phyloP scores from a whole-genome alignment of 2,329 filamentous ascomycete genomes.

The Colletotrichum viniferum region DNA sequence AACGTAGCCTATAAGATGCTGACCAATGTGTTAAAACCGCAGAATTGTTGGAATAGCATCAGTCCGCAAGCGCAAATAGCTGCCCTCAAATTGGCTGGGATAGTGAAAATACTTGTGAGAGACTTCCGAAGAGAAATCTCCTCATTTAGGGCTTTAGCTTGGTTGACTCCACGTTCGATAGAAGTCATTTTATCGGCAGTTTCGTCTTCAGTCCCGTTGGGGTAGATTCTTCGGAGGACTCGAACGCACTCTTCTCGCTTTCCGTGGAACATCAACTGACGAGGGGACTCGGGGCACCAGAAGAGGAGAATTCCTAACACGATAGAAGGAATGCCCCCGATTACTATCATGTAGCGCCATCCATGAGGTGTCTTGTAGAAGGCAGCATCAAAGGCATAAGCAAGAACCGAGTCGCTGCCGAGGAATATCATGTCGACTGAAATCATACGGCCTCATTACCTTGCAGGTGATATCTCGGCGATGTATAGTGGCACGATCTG shows the following conservation, averaged over 20 bases:
- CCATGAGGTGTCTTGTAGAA: slow-evolving; percentile 34
- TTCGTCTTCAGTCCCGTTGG: slow-evolving; percentile 23
- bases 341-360: slow-evolving; percentile 22
- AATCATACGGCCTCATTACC: slow-evolving; percentile 28
- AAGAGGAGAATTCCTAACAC: slow-evolving; percentile 20
- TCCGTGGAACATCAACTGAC: slow-evolving; percentile 27
- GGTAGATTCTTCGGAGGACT: neutral
- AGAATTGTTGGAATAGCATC: slow-evolving; percentile 42
- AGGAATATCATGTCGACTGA: slow-evolving; percentile 27
- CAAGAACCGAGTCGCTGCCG: slow-evolving; percentile 23
- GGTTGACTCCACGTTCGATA: neutral
- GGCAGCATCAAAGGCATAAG: slow-evolving; percentile 32
- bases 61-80: slow-evolving; percentile 44
- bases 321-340: slow-evolving; percentile 23
- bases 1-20: rapidly evolving
- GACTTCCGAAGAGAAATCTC: slow-evolving; percentile 18
- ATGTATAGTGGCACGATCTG: slow-evolving; percentile 25
- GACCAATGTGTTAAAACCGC: slow-evolving; percentile 18
- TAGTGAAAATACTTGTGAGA: slow-evolving; percentile 33
- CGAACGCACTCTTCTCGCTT: slow-evolving; percentile 34
- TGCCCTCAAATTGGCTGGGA: slow-evolving; percentile 41
- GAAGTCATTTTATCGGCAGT: slow-evolving; percentile 29
- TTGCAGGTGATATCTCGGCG: slow-evolving; percentile 26
- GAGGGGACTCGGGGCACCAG: slow-evolving; percentile 16
- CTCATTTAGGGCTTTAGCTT: neutral